Evolutionary conservation across 2,329 filamentous ascomycete genomes (phyloP), one percentile per base, ranked within the genome.

Genomic region (Pseudogymnoascus sp.): DNA sequence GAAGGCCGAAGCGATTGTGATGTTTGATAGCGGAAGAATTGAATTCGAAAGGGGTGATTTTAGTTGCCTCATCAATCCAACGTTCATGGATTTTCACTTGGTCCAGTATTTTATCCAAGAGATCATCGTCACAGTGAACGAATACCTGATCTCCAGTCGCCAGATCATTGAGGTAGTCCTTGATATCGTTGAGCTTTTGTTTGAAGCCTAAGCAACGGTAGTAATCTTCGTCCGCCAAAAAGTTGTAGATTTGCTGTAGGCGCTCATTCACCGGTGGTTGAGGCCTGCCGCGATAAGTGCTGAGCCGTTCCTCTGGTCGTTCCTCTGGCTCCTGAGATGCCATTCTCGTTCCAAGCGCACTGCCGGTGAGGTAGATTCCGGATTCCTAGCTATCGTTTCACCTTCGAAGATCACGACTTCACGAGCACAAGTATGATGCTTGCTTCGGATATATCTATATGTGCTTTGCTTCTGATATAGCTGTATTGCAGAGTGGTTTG

Each of bases 201-300:
- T 73, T 66, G 74, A 79, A 82, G 44, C 72, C 65, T 1, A 71
- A 47, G 62, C 74, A 75, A 13, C 77, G 74, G 61, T 78, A 74
- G 5, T 70, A 66, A 64, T 84, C 79, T 63, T 80, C 76, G 31
- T 81, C 78, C 3, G 74, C 68, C 21, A 84, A 76, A 63, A 81
- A 84, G 64, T 76, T 77, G 58, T 68, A 64, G n/a, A 70, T 62
- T 37, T 72, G 69, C 39, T 67, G 33, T 31, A 77, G 69, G 2
- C 72, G 71, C 29, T 67, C 61, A 33, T 68, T 69, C 5, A 74
- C 60, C 1, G 71, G 70, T 24, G 74, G 74, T 60, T 75, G 73
- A 1, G 63, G 64, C 60, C 71, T 65, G 24, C 65, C 68, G 59
- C 64, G 65, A 41, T 54, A 26, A n/a, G 47, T 54, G 29, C 47